phyloP scores from a whole-genome alignment of 1,139 yeast species.

The Pichia sp. region DNA sequence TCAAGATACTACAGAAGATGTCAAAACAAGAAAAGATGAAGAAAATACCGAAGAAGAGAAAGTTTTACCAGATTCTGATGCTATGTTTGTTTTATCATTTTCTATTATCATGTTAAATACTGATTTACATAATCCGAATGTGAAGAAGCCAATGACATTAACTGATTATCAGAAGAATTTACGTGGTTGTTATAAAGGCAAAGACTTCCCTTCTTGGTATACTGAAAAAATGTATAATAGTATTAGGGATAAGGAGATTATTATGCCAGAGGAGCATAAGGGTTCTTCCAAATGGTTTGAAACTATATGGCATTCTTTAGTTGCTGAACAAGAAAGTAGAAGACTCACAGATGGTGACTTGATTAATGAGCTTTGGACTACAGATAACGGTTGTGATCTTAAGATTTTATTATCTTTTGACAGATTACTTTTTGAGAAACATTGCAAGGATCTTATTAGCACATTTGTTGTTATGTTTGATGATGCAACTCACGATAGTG shows the following conservation, averaged over 20 bases:
- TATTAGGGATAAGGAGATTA: slow-evolving; percentile 79
- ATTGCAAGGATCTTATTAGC: slow-evolving; percentile 56
- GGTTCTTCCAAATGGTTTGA: slow-evolving; percentile 83
- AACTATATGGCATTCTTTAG: slow-evolving; percentile 82
- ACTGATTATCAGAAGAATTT: slow-evolving; percentile 76
- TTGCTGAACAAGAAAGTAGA: slow-evolving; percentile 42
- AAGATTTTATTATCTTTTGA: slow-evolving; percentile 47
- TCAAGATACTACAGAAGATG: slow-evolving; percentile 29
- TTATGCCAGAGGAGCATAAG: slow-evolving; percentile 96
- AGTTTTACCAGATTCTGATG: slow-evolving; percentile 64
- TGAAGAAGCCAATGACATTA: slow-evolving; percentile 79
- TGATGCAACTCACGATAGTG: slow-evolving; percentile 85
- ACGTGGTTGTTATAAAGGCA: slow-evolving; percentile 68
- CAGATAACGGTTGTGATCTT: slow-evolving; percentile 23
- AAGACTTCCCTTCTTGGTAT: slow-evolving; percentile 83
- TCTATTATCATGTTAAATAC: slow-evolving; percentile 75
- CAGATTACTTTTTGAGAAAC: slow-evolving; percentile 55
- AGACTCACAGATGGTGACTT: slow-evolving; percentile 21
- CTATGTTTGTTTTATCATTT: slow-evolving; percentile 65
- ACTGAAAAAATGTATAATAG: slow-evolving; percentile 72
- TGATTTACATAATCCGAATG: slow-evolving; percentile 71
- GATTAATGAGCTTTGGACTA: slow-evolving; percentile 16
- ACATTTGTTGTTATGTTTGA: slow-evolving; percentile 72
- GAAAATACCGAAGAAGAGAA: slow-evolving; percentile 23
- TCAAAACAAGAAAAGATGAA: slow-evolving; percentile 11